phyloP scores from a whole-genome alignment of 1,139 yeast species.

The Suhomyces bribrorum region DNA sequence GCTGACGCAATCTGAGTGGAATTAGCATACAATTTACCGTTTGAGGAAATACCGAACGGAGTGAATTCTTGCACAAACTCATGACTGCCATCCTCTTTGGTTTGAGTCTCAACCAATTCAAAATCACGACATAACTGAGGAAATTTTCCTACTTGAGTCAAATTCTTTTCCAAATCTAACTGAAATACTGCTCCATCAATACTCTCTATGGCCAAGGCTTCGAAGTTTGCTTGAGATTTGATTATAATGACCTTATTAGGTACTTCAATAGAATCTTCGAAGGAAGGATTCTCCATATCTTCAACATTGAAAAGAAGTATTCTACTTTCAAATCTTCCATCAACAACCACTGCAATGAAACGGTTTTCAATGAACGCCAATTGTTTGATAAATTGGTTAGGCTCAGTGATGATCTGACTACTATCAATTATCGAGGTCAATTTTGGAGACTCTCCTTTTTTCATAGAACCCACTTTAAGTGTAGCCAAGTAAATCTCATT shows the following conservation, averaged over 20 bases:
- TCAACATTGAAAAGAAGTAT: constrained; percentile 51
- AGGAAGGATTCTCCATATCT: constrained; percentile 37
- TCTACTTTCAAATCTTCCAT: constrained; percentile 48
- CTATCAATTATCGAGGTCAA: constrained; percentile 38
- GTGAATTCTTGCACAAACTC: constrained; percentile 32
- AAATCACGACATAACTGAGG: constrained; percentile 73
- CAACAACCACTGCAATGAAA: constrained; percentile 58
- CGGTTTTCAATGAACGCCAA: constrained; percentile 56
- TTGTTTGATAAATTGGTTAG: constrained; percentile 59
- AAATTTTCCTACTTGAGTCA: constrained; percentile 46
- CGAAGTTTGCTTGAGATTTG: constrained; percentile 57
- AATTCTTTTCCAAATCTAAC: constrained; percentile 29
- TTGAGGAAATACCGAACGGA: constrained; percentile 71
- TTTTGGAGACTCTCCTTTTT: constrained; percentile 49
- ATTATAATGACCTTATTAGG: constrained; percentile 55
- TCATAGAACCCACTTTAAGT: constrained; percentile 31
- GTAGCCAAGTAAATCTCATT: constrained; percentile 27
- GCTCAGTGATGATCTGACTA: constrained; percentile 28
- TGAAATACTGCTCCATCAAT: constrained; percentile 62
- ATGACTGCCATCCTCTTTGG: constrained; percentile 18
- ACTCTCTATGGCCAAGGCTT: constrained; percentile 56
- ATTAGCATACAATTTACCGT: constrained; percentile 74
- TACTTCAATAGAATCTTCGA: constrained; percentile 45
- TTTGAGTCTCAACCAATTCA: constrained; percentile 41
- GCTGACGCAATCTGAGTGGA: constrained; percentile 65